These are phyloP conservation scores for Nakazawaea populi DNA, from an alignment of 805 yeast genomes.

Conservation along the genomic window DNA sequence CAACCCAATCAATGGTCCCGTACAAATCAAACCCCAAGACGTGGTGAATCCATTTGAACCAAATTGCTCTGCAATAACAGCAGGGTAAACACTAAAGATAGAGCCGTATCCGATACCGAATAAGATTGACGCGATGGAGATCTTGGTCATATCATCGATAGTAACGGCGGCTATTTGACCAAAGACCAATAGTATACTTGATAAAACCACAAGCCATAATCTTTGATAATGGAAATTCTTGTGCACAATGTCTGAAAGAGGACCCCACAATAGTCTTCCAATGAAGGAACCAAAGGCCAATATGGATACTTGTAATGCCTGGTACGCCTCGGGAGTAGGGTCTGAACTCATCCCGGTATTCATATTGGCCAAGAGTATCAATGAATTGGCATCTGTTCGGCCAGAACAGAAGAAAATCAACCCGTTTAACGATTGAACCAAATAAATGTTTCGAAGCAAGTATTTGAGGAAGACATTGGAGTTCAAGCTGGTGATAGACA, in stretches of 20 bases:
- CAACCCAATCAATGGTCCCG: constrained; percentile 59
- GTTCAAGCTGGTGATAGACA: not conserved
- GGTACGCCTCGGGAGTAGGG: constrained; percentile 40
- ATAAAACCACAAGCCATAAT: constrained; percentile 53
- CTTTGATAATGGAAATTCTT: constrained; percentile 49
- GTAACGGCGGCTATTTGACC: constrained; percentile 1
- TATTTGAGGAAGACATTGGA: not conserved
- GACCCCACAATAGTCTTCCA: constrained; percentile 63
- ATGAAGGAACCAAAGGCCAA: constrained; percentile 59
- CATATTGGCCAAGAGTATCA: not conserved
- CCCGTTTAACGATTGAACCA: not conserved
- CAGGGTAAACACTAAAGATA: constrained; percentile 69
- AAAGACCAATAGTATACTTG: constrained; percentile 29
- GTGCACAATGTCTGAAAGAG: constrained; percentile 55
- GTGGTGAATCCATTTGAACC: constrained; percentile 67
- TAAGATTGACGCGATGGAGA: constrained; percentile 45
- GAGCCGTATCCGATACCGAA: constrained; percentile 68
- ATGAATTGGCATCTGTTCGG: not conserved
- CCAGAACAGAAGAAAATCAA: not conserved
- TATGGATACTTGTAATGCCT: constrained; percentile 66
- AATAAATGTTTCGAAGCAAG: constrained; percentile 14
- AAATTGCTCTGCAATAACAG: constrained; percentile 66
- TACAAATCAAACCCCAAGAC: constrained; percentile 69
- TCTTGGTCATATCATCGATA: constrained; percentile 32
- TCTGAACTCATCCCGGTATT: constrained; percentile 2